Conservation (phyloP, 768 basidiomycete genomes). For the Mycena alexandri region DNA sequence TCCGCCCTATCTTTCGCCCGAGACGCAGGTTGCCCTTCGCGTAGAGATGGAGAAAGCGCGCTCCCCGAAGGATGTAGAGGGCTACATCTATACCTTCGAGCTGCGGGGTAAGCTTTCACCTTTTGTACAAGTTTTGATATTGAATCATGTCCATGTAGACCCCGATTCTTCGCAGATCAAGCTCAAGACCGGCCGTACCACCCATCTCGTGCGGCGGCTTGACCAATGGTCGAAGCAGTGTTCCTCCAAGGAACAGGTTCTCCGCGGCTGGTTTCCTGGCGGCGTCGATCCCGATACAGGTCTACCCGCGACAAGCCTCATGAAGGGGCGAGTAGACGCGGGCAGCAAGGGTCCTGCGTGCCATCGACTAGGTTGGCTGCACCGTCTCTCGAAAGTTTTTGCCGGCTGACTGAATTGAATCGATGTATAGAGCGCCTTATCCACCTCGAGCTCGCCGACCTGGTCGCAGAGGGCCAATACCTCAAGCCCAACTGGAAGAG, state of each 20-base stretch:
- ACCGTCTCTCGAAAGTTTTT: background rate
- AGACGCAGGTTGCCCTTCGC: slow-evolving; percentile 37
- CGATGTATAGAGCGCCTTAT: slow-evolving; percentile 71
- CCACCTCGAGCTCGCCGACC: slow-evolving; percentile 83
- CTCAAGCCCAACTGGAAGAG: slow-evolving; percentile 64
- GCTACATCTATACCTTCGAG: slow-evolving; percentile 88
- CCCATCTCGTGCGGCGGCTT: slow-evolving; percentile 78
- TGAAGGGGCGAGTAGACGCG: slow-evolving; percentile 74
- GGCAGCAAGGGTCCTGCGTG: slow-evolving; percentile 75
- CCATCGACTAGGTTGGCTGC: slow-evolving; percentile 67
- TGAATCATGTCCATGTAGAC: slow-evolving; percentile 22
- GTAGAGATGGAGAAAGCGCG: slow-evolving; percentile 54
- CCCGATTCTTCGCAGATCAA: slow-evolving; percentile 57
- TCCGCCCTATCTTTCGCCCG: slow-evolving; percentile 38
- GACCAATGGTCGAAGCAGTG: slow-evolving; percentile 89
- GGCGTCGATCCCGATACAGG: slow-evolving; percentile 56
- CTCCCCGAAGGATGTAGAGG: slow-evolving; percentile 70
- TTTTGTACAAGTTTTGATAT: background rate
- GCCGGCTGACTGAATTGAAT: background rate
- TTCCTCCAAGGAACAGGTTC: slow-evolving; percentile 78
- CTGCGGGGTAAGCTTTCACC: slow-evolving; percentile 67
- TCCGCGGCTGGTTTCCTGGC: slow-evolving; percentile 82
- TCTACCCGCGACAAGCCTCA: slow-evolving; percentile 58
- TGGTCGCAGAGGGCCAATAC: slow-evolving; percentile 70
- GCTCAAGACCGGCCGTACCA: slow-evolving; percentile 85